Percentiles rank a stretch among this genome's conserved stretches.
These are phyloP conservation scores for Musa balbisiana DNA, from an alignment of 202 grass and related monocot species.

Conservation along the genomic window DNA sequence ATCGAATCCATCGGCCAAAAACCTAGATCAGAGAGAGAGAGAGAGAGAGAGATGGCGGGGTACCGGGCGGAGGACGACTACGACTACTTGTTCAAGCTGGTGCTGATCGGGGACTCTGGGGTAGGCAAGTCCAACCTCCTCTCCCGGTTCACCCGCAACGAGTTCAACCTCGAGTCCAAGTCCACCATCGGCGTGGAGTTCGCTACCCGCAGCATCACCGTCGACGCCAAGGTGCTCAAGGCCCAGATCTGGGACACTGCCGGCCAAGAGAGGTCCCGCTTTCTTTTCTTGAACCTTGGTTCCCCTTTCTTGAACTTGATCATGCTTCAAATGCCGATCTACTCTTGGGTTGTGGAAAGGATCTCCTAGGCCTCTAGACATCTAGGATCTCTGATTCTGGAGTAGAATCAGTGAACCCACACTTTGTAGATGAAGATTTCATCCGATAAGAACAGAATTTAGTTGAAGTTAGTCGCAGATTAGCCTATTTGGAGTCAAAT, in stretches of 20 bases:
- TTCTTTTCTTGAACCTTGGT: too few relatives aligned
- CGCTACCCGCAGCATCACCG: slow-evolving; percentile 81
- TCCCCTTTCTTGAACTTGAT: too few relatives aligned
- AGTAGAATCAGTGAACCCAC: too few relatives aligned
- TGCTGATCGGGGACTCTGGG: slow-evolving; percentile 20
- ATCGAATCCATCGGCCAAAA: too few relatives aligned
- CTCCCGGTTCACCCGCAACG: slow-evolving; percentile 42
- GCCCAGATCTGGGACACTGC: slow-evolving; percentile 99
- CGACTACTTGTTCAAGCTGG: slow-evolving; percentile 60
- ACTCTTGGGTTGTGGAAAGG: too few relatives aligned
- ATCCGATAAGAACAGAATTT: too few relatives aligned
- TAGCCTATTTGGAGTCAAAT: too few relatives aligned
- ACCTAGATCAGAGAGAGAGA: slow-evolving; percentile 9
- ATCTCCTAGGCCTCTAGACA: too few relatives aligned
- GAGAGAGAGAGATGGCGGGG: slow-evolving; percentile 45
- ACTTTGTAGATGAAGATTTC: too few relatives aligned
- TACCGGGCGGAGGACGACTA: slow-evolving; percentile 91
- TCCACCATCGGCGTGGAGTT: slow-evolving; percentile 97
- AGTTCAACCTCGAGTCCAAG: slow-evolving; percentile 98
- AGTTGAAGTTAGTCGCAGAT: too few relatives aligned
- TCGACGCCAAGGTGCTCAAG: slow-evolving; percentile 96
- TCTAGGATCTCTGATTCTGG: too few relatives aligned
- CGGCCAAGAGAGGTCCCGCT: slow-evolving; percentile 61
- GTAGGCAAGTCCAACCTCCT: slow-evolving; percentile 24
- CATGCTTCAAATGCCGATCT: too few relatives aligned